These are phyloP conservation scores for Fusarium continuum DNA, from an alignment of 2,329 filamentous ascomycete species.

Conservation along the genomic window DNA sequence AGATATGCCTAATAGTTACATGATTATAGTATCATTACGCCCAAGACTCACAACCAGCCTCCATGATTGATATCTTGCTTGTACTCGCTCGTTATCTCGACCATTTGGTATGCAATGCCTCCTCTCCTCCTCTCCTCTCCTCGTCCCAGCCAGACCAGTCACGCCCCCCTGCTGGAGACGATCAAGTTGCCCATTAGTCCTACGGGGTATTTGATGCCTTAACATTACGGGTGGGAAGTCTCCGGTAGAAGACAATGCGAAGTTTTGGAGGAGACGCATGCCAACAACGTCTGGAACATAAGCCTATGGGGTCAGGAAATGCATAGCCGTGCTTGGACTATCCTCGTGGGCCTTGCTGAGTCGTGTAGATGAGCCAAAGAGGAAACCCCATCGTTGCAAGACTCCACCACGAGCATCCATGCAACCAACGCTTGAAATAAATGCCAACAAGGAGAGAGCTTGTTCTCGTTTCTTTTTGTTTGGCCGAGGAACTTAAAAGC, in stretches of 20 bases:
- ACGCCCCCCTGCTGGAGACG: background rate
- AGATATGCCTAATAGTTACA: background rate
- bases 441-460: background rate
- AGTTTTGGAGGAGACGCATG: background rate
- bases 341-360: background rate
- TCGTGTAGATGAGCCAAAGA: conserved; percentile 7
- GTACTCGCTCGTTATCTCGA: conserved; percentile 1
- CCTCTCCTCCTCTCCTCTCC: background rate
- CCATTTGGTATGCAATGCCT: background rate
- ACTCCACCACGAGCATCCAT: conserved; percentile 1
- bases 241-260: background rate
- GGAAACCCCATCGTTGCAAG: conserved; percentile 3
- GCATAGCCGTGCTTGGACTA: background rate
- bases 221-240: background rate
- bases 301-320: background rate
- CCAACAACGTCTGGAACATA: background rate
- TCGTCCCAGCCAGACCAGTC: background rate
- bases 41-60: background rate
- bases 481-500: background rate
- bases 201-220: background rate
- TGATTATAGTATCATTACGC: background rate
- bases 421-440: background rate
- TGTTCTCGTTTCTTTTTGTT: background rate
- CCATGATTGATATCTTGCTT: background rate
- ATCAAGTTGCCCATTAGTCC: background rate